Evolutionary conservation across 2,329 filamentous ascomycete species (phyloP).

Genomic region (Thielaviopsis musarum): DNA sequence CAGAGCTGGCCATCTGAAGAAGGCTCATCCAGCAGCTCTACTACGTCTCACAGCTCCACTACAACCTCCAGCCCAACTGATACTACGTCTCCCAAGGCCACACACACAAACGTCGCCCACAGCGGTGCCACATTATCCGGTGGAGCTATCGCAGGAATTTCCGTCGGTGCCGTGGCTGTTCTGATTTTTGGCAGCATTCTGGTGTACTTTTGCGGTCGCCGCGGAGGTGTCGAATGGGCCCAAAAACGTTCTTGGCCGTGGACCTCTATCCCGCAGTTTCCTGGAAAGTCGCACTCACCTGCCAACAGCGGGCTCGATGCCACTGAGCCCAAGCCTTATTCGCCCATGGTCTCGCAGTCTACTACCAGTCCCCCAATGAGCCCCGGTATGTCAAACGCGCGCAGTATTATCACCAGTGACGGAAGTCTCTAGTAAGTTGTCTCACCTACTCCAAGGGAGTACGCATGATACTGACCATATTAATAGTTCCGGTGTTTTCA

Average conservation of each 20-base stretch:
- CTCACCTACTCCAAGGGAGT: neutral
- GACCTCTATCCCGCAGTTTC: neutral
- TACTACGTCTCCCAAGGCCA: slow-evolving; percentile 11
- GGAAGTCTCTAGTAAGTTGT: neutral
- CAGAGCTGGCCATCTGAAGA: slow-evolving; percentile 35
- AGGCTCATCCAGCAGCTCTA: slow-evolving; percentile 14
- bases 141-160: slow-evolving; percentile 44
- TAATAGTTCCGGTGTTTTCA: neutral
- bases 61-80: slow-evolving; percentile 12
- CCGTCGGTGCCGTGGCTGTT: slow-evolving; percentile 31
- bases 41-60: slow-evolving; percentile 9
- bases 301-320: neutral
- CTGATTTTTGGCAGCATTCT: slow-evolving; percentile 27
- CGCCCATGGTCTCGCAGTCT: neutral
- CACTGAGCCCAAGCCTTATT: neutral
- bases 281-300: neutral
- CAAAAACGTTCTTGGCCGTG: slow-evolving; percentile 14
- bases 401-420: neutral
- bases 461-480: neutral
- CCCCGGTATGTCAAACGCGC: neutral
- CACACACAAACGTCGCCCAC: slow-evolving; percentile 8
- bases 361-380: neutral
- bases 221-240: slow-evolving; percentile 22
- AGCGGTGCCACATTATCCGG: slow-evolving; percentile 14
- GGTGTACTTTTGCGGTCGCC: slow-evolving; percentile 30